Evolutionary conservation across 1,284 basidiomycete species (phyloP).

Genomic region (Ceraceosorus bombacis): DNA sequence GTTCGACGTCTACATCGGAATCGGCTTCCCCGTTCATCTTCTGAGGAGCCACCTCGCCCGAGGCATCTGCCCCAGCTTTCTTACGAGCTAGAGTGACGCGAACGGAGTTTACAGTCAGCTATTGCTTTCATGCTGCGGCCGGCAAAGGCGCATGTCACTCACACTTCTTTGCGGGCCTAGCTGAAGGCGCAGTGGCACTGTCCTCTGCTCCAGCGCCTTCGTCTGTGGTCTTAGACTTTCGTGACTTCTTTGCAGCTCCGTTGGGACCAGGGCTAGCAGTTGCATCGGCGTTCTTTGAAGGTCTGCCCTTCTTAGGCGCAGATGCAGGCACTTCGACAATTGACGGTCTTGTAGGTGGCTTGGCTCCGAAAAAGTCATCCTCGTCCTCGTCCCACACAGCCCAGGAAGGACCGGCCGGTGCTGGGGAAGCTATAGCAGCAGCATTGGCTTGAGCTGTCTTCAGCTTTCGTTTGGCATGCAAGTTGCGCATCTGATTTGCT

Average conservation of each 20-base stretch:
- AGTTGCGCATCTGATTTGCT: conserved; percentile 41
- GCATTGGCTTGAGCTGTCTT: conserved; percentile 32
- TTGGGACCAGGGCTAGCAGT: too few relatives aligned
- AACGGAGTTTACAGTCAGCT: not conserved
- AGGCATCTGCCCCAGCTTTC: not conserved
- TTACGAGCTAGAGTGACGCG: not conserved
- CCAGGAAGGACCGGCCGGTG: conserved; percentile 13
- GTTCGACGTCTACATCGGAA: not conserved
- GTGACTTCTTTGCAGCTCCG: not conserved
- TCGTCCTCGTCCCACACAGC: conserved; percentile 46
- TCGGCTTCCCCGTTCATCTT: not conserved
- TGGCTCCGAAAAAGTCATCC: conserved; percentile 41
- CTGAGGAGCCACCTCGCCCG: not conserved
- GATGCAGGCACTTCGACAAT: not conserved
- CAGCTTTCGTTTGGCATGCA: conserved; percentile 37
- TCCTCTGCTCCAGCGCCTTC: not conserved
- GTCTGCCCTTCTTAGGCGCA: not conserved
- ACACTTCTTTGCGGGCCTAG: too few relatives aligned
- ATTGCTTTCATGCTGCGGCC: not conserved
- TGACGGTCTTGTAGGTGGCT: conserved; percentile 3
- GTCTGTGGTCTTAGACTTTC: not conserved
- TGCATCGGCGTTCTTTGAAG: too few relatives aligned
- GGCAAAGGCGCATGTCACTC: not conserved
- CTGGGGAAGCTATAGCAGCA: conserved; percentile 9
- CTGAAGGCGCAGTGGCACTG: not conserved